Evolutionary conservation across 2,329 filamentous ascomycete genomes (phyloP).

Genomic region (Alternaria longipes): DNA sequence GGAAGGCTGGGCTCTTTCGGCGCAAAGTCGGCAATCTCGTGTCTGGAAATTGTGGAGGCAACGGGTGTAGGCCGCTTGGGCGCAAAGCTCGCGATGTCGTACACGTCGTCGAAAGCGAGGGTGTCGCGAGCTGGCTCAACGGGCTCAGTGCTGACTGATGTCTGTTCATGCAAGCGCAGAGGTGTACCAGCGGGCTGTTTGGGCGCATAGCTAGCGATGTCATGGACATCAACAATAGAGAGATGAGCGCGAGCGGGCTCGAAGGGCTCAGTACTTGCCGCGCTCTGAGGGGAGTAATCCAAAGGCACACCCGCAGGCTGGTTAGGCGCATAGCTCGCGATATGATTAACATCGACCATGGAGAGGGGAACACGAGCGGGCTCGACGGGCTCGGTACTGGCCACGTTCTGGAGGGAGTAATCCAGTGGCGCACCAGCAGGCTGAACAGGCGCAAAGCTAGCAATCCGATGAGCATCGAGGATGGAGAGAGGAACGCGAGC

Average conservation of each 20-base stretch:
- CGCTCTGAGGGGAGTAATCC: neutral
- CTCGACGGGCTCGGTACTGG: neutral
- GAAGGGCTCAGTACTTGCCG: neutral
- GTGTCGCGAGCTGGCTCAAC: neutral
- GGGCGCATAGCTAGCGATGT: neutral
- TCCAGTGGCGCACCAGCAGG: neutral
- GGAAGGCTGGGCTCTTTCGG: neutral
- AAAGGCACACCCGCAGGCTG: neutral
- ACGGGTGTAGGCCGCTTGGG: neutral
- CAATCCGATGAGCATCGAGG: neutral
- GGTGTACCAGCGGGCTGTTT: neutral
- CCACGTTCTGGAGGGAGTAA: neutral
- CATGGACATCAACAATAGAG: neutral
- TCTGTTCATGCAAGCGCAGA: neutral
- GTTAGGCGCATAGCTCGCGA: neutral
- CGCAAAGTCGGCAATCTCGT: constrained; percentile 5
- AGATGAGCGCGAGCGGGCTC: neutral
- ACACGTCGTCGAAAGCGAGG: neutral
- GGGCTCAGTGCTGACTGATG: neutral
- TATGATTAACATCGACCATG: neutral
- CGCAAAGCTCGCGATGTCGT: neutral
- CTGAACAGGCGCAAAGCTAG: neutral
- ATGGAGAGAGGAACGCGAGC: neutral
- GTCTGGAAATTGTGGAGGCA: neutral
- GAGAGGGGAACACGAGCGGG: neutral